Percentiles rank a stretch among this genome's conserved stretches.
These are phyloP conservation scores for Trametes sp. DNA, from an alignment of 1,284 basidiomycete species.

Conservation along the genomic window DNA sequence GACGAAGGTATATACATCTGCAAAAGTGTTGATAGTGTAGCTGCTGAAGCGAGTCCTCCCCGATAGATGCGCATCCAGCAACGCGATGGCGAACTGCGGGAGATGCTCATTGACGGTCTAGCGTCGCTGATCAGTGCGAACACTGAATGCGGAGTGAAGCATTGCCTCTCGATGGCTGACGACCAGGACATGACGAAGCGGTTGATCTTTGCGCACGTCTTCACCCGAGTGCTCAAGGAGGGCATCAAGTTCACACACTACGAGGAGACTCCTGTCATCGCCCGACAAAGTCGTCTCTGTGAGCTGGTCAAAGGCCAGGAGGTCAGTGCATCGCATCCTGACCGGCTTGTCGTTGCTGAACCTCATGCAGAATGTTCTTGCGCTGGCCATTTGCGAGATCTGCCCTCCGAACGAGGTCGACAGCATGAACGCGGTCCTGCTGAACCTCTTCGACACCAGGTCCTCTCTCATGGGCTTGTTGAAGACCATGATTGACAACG, in stretches of 20 bases:
- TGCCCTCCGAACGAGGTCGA: conserved; percentile 84
- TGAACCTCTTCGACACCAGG: conserved; percentile 87
- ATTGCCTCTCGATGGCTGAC: conserved; percentile 84
- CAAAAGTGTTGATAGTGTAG: no score
- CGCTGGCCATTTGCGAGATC: conserved; percentile 86
- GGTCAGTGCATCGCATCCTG: conserved; percentile 49
- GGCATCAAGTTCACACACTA: conserved; percentile 76
- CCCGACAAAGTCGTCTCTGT: conserved; percentile 65
- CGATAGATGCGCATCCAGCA: conserved; percentile 49
- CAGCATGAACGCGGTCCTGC: conserved; percentile 84
- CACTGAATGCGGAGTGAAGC: conserved; percentile 89
- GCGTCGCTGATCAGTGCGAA: conserved; percentile 87
- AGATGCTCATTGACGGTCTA: conserved; percentile 79
- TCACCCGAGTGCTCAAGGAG: conserved; percentile 84
- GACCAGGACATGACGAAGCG: conserved; percentile 78
- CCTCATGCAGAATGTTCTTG: conserved; percentile 69
- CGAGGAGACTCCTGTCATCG: conserved; percentile 58
- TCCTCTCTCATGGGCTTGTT: conserved; percentile 77
- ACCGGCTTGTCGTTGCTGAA: conserved; percentile 17
- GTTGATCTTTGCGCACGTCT: conserved; percentile 88
- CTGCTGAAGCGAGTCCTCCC: no score
- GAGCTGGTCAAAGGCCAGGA: conserved; percentile 82
- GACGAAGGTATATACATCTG: conserved; percentile 52
- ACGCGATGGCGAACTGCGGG: conserved; percentile 68
- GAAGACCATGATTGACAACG: conserved; percentile 85